Conservation (phyloP, 805 yeast genomes). For the Grigorovia humatica region DNA sequence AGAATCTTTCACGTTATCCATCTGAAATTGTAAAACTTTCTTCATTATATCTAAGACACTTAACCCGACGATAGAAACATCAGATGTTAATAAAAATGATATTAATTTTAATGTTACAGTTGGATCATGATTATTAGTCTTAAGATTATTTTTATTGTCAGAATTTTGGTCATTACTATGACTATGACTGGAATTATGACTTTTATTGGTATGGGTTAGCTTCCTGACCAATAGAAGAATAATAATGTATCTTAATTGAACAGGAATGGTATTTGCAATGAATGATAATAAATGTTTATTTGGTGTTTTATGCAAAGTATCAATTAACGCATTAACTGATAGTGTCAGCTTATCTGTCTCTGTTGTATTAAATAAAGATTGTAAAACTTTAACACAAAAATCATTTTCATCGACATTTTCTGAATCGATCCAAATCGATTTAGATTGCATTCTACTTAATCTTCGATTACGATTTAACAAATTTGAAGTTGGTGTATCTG, state of each 20-base stretch:
- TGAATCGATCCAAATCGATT: slow-evolving; percentile 19
- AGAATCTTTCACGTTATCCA: slow-evolving; percentile 15
- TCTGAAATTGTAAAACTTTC: slow-evolving; percentile 43
- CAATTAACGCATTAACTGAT: slow-evolving; percentile 44
- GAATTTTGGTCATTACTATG: too few species aligned
- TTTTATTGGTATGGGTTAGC: slow-evolving; percentile 11
- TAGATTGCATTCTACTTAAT: slow-evolving; percentile 25
- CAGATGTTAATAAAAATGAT: slow-evolving; percentile 57
- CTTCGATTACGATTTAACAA: slow-evolving; percentile 13
- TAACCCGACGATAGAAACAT: slow-evolving; percentile 77
- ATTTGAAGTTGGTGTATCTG: slow-evolving; percentile 6
- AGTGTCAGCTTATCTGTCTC: slow-evolving; percentile 49
- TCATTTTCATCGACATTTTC: slow-evolving; percentile 20
- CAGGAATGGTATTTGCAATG: slow-evolving; percentile 71
- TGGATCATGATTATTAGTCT: slow-evolving; percentile 6
- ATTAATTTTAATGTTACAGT: slow-evolving; percentile 33
- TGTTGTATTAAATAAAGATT: slow-evolving; percentile 52
- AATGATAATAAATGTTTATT: slow-evolving; percentile 42
- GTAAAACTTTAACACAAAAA: slow-evolving; percentile 35
- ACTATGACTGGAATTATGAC: neutral
- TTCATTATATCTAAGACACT: slow-evolving; percentile 73
- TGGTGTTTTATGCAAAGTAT: slow-evolving; percentile 31
- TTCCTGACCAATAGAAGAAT: slow-evolving; percentile 38
- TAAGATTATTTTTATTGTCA: slow-evolving; percentile 1
- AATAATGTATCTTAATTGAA: slow-evolving; percentile 60